phyloP scores from a whole-genome alignment of 306 rosid genomes.

The Chamaecrista fasciculata region DNA sequence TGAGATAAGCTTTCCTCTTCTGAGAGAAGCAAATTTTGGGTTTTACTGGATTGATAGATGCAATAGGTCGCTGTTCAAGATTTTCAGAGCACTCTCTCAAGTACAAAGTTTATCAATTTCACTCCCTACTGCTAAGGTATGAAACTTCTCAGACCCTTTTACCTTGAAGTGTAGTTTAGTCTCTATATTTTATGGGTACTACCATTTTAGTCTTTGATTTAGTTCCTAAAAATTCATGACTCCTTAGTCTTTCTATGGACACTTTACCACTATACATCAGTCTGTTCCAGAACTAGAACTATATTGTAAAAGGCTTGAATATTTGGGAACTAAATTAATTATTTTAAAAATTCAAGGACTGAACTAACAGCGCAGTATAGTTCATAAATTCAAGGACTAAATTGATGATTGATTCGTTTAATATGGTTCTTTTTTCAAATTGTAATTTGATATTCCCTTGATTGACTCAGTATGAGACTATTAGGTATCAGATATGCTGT shows the following conservation, averaged over 20 bases:
- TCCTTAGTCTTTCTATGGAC: too few relatives aligned
- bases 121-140: conserved; percentile 4
- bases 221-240: too few relatives aligned
- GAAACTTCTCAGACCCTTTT: neutral
- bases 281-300: too few relatives aligned
- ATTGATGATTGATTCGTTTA: too few relatives aligned
- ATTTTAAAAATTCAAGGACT: too few relatives aligned
- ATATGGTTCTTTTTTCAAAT: neutral
- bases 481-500: neutral
- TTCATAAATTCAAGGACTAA: too few relatives aligned
- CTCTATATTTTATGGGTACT: too few relatives aligned
- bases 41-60: conserved; percentile 28
- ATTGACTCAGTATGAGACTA: neutral
- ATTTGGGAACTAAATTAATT: too few relatives aligned
- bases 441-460: neutral
- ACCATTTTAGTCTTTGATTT: too few relatives aligned
- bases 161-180: neutral
- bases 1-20: neutral
- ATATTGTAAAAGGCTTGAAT: too few relatives aligned
- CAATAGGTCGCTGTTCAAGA: neutral
- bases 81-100: conserved; percentile 9
- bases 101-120: conserved; percentile 8
- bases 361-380: too few relatives aligned
- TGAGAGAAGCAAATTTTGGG: conserved; percentile 18
- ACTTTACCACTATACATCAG: too few relatives aligned